These are phyloP conservation scores for Phlebiopsis flavidoalba DNA, from an alignment of 768 basidiomycete genomes.

Conservation along the genomic window DNA sequence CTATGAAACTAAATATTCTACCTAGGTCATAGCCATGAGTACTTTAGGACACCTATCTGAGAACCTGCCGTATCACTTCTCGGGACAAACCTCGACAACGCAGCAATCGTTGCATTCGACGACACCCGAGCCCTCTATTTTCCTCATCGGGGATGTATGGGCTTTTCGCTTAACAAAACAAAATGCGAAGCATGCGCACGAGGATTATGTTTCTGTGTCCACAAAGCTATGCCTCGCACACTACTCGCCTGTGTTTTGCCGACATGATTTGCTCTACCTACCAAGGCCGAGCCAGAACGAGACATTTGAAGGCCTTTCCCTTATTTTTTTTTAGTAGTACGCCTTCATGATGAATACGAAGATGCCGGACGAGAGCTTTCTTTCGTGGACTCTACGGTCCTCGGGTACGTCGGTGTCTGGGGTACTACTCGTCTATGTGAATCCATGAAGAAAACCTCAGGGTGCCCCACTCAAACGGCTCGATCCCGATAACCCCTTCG, in stretches of 20 bases:
- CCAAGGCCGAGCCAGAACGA: neutral
- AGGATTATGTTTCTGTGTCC: constrained; percentile 5
- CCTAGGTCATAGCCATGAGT: neutral
- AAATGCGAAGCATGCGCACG: too few species aligned
- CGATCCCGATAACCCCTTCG: constrained; percentile 16
- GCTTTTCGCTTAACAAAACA: neutral
- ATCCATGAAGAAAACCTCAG: neutral
- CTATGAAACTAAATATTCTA: too few species aligned
- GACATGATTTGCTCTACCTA: constrained; percentile 9
- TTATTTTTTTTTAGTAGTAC: too few species aligned
- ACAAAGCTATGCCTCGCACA: constrained; percentile 4
- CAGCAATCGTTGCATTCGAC: neutral
- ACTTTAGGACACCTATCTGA: neutral
- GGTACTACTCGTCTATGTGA: neutral
- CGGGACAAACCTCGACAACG: neutral
- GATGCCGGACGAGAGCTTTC: neutral
- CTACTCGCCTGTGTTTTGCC: constrained; percentile 11
- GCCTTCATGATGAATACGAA: neutral
- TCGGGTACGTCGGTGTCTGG: neutral
- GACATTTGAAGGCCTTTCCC: neutral
- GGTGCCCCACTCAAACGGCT: constrained; percentile 13
- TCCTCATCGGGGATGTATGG: constrained; percentile 7
- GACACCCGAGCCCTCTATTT: constrained; percentile 6
- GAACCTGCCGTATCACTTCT: neutral
- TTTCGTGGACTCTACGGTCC: neutral